These are phyloP conservation scores for Dryadomyces sulphureus DNA, from an alignment of 2,329 filamentous ascomycete species.

Conservation along the genomic window DNA sequence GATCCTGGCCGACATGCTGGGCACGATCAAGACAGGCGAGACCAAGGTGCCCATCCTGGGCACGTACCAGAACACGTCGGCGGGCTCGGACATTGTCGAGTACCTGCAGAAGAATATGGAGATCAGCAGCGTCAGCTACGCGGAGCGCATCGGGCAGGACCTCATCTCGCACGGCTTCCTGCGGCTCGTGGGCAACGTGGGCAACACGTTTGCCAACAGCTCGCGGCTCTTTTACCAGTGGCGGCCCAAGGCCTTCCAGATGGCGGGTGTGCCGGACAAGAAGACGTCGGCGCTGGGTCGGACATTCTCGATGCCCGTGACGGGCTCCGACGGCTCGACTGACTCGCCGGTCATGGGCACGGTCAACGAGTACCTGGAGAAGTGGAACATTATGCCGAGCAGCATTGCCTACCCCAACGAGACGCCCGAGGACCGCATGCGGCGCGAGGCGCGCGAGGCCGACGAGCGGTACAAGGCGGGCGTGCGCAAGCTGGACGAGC, in stretches of 20 bases:
- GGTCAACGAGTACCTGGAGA: constrained; percentile 76
- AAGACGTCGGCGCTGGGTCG: constrained; percentile 57
- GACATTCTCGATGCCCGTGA: constrained; percentile 47
- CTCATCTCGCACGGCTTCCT: constrained; percentile 75
- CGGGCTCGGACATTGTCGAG: constrained; percentile 85
- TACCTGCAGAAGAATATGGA: constrained; percentile 85
- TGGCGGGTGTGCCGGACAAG: constrained; percentile 80
- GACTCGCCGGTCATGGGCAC: constrained; percentile 72
- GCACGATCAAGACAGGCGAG: constrained; percentile 74
- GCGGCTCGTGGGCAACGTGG: constrained; percentile 83
- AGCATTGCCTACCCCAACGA: constrained; percentile 82
- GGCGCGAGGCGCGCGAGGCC: constrained; percentile 75
- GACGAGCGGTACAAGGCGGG: constrained; percentile 87
- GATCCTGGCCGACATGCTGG: constrained; percentile 72
- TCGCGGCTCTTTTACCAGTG: constrained; percentile 97
- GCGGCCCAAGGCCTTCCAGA: constrained; percentile 79
- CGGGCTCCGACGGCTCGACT: constrained; percentile 18
- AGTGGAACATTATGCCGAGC: constrained; percentile 72
- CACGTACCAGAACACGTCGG: constrained; percentile 84
- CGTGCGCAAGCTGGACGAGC: constrained; percentile 73
- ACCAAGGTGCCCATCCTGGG: constrained; percentile 92
- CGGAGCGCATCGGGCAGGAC: constrained; percentile 90
- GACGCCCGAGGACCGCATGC: constrained; percentile 71
- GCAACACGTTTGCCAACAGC: constrained; percentile 92
- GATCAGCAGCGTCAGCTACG: constrained; percentile 72